These are phyloP conservation scores for Brassica carinata DNA, from an alignment of 345 rosid genomes.

Conservation along the genomic window DNA sequence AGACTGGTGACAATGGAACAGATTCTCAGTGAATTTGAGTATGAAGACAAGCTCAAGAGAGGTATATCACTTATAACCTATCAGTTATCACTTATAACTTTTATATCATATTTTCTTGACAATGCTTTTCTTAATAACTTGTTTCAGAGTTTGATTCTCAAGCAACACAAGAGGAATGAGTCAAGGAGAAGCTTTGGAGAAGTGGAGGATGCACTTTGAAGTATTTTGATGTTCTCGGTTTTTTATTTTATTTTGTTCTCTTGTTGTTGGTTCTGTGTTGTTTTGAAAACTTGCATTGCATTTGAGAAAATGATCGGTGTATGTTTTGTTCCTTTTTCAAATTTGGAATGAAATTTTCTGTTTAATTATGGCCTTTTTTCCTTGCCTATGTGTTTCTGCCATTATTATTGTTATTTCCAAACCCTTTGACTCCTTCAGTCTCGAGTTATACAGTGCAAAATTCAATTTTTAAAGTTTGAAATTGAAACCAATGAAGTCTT, in stretches of 20 bases:
- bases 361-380: too few species aligned
- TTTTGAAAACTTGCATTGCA: background rate
- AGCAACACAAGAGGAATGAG: background rate
- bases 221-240: background rate
- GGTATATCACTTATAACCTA: background rate
- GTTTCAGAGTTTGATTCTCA: background rate
- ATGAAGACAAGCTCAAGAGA: background rate
- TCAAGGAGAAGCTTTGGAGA: background rate
- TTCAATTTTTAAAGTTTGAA: too few species aligned
- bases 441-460: background rate
- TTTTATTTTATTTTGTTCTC: background rate
- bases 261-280: background rate
- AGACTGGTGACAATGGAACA: background rate
- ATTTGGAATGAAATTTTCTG: background rate
- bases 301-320: background rate
- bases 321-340: background rate
- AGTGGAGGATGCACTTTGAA: background rate
- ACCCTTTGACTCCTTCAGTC: background rate
- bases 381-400: background rate
- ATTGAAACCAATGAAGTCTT: background rate
- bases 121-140: background rate
- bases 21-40: background rate
- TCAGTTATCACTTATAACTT: too few species aligned
- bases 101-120: background rate
- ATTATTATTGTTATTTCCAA: background rate